phyloP scores from a whole-genome alignment of 805 yeast species.

The Wickerhamiella sergipiensis region DNA sequence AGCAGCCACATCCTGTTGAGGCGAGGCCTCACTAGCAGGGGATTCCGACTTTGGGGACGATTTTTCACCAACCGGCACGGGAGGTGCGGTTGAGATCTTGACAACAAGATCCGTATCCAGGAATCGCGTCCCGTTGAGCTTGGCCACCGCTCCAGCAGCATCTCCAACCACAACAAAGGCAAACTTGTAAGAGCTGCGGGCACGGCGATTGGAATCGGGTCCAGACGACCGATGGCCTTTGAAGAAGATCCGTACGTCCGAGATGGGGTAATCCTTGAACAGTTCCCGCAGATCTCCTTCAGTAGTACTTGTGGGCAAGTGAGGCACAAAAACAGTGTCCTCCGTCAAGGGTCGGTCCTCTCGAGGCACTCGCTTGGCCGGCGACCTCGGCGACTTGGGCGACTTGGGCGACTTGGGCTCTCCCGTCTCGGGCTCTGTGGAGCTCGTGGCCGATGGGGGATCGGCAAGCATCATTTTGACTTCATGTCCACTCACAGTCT shows the following conservation, averaged over 20 bases:
- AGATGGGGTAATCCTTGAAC: slow-evolving; percentile 6
- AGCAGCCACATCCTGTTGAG: background rate
- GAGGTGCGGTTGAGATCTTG: background rate
- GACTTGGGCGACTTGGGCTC: background rate
- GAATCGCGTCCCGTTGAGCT: background rate
- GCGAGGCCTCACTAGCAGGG: background rate
- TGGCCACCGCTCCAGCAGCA: background rate
- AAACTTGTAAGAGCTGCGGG: background rate
- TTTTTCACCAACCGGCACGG: background rate
- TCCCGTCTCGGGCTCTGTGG: background rate
- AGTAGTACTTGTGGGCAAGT: slow-evolving; percentile 7
- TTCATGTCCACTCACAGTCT: slow-evolving; percentile 14
- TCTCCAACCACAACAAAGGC: background rate
- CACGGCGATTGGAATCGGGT: background rate
- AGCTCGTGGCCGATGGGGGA: background rate
- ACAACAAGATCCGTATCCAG: background rate
- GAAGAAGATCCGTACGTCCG: background rate
- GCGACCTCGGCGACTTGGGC: background rate
- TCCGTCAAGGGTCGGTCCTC: slow-evolving; percentile 17
- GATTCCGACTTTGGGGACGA: background rate
- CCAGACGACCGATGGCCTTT: background rate
- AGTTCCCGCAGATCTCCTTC: slow-evolving; percentile 9
- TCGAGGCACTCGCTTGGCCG: slow-evolving; percentile 10
- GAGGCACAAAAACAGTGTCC: slow-evolving; percentile 6
- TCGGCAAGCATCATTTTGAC: background rate